Percentiles rank a stretch among this genome's conserved stretches.
phyloP scores from a whole-genome alignment of 1,284 basidiomycete genomes.

The Somion occarium region DNA sequence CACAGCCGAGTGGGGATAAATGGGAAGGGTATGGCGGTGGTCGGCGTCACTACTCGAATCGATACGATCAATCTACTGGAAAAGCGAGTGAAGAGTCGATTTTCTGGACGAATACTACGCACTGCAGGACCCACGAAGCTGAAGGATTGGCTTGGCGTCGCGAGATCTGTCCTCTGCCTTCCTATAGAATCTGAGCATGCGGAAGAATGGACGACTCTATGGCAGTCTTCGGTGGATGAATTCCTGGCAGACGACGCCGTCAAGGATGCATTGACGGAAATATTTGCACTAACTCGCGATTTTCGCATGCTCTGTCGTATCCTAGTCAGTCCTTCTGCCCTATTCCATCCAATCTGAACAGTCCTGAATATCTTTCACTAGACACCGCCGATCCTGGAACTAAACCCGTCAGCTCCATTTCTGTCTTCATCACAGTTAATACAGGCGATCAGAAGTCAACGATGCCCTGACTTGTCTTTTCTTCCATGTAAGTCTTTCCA shows the following conservation, averaged over 20 bases:
- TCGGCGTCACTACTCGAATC: slow-evolving; percentile 79
- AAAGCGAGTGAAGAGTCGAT: slow-evolving; percentile 93
- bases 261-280: slow-evolving; percentile 44
- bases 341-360: too few relatives aligned
- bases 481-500: slow-evolving; percentile 42
- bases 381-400: slow-evolving; percentile 43
- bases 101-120: slow-evolving; percentile 85
- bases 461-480: slow-evolving; percentile 45
- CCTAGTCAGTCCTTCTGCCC: slow-evolving; percentile 45
- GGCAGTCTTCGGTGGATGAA: slow-evolving; percentile 55
- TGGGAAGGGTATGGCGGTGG: slow-evolving; percentile 70
- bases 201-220: slow-evolving; percentile 49
- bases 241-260: slow-evolving; percentile 48
- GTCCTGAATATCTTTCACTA: too few relatives aligned
- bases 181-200: slow-evolving; percentile 19
- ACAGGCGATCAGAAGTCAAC: slow-evolving; percentile 43
- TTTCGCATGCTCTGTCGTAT: slow-evolving; percentile 59
- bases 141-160: slow-evolving; percentile 47
- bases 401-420: slow-evolving; percentile 50
- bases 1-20: slow-evolving; percentile 53
- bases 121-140: slow-evolving; percentile 56
- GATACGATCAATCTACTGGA: slow-evolving; percentile 89
- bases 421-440: slow-evolving; percentile 39
- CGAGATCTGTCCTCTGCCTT: slow-evolving; percentile 38
- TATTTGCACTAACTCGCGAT: slow-evolving; percentile 66